These are phyloP conservation scores for Gaertneriomyces semiglobifer DNA, from an alignment of 192 early-diverging fungal species.

Conservation along the genomic window DNA sequence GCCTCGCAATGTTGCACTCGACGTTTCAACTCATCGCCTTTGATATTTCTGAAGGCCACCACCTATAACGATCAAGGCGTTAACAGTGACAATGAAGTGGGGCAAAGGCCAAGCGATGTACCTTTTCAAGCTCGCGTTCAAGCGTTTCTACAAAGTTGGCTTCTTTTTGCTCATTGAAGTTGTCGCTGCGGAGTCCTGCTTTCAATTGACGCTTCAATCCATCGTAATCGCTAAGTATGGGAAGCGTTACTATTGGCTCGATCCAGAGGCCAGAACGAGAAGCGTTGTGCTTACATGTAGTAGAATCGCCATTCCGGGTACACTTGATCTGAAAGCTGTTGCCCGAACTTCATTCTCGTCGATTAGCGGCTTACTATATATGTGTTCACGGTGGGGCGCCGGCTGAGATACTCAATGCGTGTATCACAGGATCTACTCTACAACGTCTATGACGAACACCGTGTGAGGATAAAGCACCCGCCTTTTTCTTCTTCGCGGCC, in stretches of 20 bases:
- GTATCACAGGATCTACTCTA: too few relatives aligned
- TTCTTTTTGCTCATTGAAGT: constrained; percentile 82
- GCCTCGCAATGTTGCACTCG: constrained; percentile 47
- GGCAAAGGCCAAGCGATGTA: constrained; percentile 2
- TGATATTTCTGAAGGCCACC: constrained; percentile 50
- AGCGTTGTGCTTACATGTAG: constrained; percentile 29
- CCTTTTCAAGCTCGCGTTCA: constrained; percentile 89
- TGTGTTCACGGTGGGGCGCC: not conserved
- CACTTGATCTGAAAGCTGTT: constrained; percentile 72
- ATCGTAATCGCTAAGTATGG: constrained; percentile 57
- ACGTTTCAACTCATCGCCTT: constrained; percentile 50
- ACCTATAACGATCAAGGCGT: constrained; percentile 31
- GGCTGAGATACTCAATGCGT: too few relatives aligned
- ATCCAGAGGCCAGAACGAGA: not conserved
- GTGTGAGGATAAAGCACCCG: too few relatives aligned
- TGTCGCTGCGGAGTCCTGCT: constrained; percentile 47
- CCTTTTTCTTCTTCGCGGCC: too few relatives aligned
- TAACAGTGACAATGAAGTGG: not conserved
- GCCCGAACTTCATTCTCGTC: constrained; percentile 83
- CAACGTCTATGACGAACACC: too few relatives aligned
- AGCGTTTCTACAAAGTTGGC: constrained; percentile 78
- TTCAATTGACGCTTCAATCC: constrained; percentile 85
- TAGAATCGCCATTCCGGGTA: constrained; percentile 86
- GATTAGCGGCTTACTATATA: not conserved
- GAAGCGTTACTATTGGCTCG: not conserved